phyloP scores from a whole-genome alignment of 805 yeast species.

The Suhomyces emberorum region DNA sequence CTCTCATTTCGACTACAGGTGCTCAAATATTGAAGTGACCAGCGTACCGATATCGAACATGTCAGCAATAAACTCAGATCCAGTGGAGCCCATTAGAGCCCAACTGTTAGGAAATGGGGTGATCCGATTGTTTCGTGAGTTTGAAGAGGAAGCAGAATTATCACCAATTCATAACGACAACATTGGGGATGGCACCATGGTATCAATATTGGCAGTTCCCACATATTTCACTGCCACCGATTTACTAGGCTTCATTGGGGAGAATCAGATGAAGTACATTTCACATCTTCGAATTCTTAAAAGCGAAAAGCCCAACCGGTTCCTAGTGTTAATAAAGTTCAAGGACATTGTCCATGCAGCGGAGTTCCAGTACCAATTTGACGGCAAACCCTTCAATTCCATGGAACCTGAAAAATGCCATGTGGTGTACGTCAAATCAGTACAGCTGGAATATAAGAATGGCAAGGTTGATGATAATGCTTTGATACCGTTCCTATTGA shows the following conservation, averaged over 20 bases:
- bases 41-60: constrained; percentile 11
- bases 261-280: constrained; percentile 48
- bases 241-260: constrained; percentile 75
- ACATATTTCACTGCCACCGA: constrained; percentile 85
- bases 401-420: constrained; percentile 89
- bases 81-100: constrained; percentile 59
- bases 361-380: constrained; percentile 60
- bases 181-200: constrained; percentile 59
- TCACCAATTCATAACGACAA: constrained; percentile 1
- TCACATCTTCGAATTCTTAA: constrained; percentile 72
- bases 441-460: constrained; percentile 36
- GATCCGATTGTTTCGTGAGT: constrained; percentile 61
- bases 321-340: constrained; percentile 77
- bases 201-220: constrained; percentile 83
- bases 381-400: constrained; percentile 75
- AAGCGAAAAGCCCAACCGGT: constrained; percentile 63
- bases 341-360: constrained; percentile 51
- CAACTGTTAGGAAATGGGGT: constrained; percentile 70
- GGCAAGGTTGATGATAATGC: constrained; percentile 40
- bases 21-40: constrained; percentile 27
- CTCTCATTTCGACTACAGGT: constrained; percentile 26
- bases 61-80: constrained; percentile 25
- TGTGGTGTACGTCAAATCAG: constrained; percentile 64
- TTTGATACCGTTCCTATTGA: constrained; percentile 61
- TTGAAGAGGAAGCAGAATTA: constrained; percentile 23